These are phyloP conservation scores for Echium plantagineum DNA, from an alignment of 257 asterid genomes.

Conservation along the genomic window DNA sequence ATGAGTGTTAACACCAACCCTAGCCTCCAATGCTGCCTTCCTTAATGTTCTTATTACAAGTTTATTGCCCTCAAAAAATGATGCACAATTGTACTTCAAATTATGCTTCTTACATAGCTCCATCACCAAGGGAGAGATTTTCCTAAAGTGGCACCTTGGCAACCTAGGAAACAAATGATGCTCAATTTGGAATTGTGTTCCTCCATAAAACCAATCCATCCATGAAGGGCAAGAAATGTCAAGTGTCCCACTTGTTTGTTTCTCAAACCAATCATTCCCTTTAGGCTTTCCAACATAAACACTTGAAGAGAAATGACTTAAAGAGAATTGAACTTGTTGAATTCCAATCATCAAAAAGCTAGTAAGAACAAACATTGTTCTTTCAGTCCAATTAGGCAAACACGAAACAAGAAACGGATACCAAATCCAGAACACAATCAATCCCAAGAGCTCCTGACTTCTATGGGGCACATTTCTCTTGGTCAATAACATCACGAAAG, in stretches of 20 bases:
- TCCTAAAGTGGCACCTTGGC: too few relatives aligned
- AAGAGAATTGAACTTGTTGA: conserved; percentile 71
- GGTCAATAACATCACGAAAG: conserved; percentile 15
- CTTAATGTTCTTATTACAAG: too few relatives aligned
- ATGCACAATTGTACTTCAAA: too few relatives aligned
- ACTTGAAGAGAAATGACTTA: conserved; percentile 65
- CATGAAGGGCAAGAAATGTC: too few relatives aligned
- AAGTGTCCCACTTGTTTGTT: too few relatives aligned
- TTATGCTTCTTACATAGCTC: too few relatives aligned
- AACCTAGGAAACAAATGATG: too few relatives aligned
- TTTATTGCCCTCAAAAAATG: too few relatives aligned
- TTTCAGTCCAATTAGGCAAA: conserved; percentile 57
- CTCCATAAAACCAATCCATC: conserved; percentile 30
- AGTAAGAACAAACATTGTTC: conserved; percentile 36
- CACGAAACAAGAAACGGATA: conserved; percentile 62
- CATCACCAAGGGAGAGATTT: too few relatives aligned
- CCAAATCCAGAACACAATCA: conserved; percentile 74
- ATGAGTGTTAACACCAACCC: too few relatives aligned
- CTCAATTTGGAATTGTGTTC: conserved; percentile 16
- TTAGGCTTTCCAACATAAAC: conserved; percentile 59
- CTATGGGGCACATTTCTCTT: conserved; percentile 39
- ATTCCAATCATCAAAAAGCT: conserved; percentile 54
- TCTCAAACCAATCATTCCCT: conserved; percentile 33
- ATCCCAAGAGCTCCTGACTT: conserved; percentile 39
- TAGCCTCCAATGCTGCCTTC: too few relatives aligned